phyloP scores from a whole-genome alignment of 139 green algal species.

The Picochlorum sp. region DNA sequence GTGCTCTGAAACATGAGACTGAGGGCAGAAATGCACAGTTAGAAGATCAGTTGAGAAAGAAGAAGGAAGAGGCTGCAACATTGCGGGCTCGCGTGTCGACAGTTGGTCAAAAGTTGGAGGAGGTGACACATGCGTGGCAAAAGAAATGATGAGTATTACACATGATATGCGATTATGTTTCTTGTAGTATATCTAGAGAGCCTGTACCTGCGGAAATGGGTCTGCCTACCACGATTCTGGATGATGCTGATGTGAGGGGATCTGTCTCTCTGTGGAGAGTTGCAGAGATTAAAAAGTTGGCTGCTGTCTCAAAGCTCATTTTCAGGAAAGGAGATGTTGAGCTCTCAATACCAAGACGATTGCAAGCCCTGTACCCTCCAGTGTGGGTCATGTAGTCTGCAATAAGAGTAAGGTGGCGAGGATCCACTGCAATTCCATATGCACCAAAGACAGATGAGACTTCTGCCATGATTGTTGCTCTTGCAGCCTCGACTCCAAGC shows the following conservation, averaged over 20 bases:
- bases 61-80: slow-evolving; percentile 4
- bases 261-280: slow-evolving; percentile 67
- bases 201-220: slow-evolving; percentile 66
- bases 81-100: neutral
- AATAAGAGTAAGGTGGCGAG: slow-evolving; percentile 87
- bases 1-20: slow-evolving; percentile 6
- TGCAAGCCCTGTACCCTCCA: slow-evolving; percentile 79
- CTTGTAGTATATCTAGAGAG: slow-evolving; percentile 32
- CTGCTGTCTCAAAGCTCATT: slow-evolving; percentile 97
- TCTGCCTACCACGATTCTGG: slow-evolving; percentile 66
- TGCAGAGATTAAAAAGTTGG: slow-evolving; percentile 85
- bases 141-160: neutral
- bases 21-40: neutral
- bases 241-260: slow-evolving; percentile 56
- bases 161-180: neutral
- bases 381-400: slow-evolving; percentile 96
- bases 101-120: neutral
- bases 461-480: slow-evolving; percentile 80
- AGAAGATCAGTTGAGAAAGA: neutral
- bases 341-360: slow-evolving; percentile 83
- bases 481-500: slow-evolving; percentile 92
- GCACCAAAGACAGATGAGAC: slow-evolving; percentile 79
- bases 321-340: slow-evolving; percentile 83
- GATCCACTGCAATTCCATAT: slow-evolving; percentile 95
- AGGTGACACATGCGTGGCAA: neutral